A percentile compares a stretch with the other conserved stretches of the same genome.
Evolutionary conservation across 2,329 filamentous ascomycete genomes (phyloP).

Genomic region (Aschersonia sp.): DNA sequence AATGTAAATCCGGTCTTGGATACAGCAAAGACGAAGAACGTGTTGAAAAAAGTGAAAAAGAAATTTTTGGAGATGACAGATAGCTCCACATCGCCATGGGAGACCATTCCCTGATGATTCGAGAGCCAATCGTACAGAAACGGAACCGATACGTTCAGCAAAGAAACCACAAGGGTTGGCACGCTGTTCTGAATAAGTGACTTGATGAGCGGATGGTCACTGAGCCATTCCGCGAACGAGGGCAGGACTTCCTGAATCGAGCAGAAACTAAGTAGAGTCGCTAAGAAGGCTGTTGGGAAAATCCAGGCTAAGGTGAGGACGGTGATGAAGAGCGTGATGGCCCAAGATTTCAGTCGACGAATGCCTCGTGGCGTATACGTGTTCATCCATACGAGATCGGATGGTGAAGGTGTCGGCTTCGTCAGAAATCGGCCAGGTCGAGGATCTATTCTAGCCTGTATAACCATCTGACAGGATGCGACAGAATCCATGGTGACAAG

Average conservation of each 20-base stretch:
- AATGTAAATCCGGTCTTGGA: conserved; percentile 73
- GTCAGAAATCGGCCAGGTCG: conserved; percentile 75
- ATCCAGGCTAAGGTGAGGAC: conserved; percentile 83
- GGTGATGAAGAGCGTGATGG: conserved; percentile 69
- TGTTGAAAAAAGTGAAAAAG: conserved; percentile 98
- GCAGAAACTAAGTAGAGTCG: conserved; percentile 66
- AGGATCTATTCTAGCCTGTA: conserved; percentile 86
- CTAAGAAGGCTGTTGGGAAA: conserved; percentile 64
- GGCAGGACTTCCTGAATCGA: conserved; percentile 64
- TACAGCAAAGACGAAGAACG: conserved; percentile 88
- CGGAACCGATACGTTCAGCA: conserved; percentile 80
- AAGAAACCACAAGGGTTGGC: conserved; percentile 70
- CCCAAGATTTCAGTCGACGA: conserved; percentile 68
- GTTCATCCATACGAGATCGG: conserved; percentile 90
- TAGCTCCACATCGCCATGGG: conserved; percentile 83
- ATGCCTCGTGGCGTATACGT: conserved; percentile 67
- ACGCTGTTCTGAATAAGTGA: conserved; percentile 78
- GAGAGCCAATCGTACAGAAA: conserved; percentile 92
- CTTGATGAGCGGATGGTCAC: conserved; percentile 52
- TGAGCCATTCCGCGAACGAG: conserved; percentile 50
- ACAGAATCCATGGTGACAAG: conserved; percentile 98
- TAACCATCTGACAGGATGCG: conserved; percentile 84
- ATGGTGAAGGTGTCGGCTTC: conserved; percentile 73
- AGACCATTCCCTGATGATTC: conserved; percentile 87
- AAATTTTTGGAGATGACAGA: conserved; percentile 98